Evolutionary conservation across 2,329 filamentous ascomycete species (phyloP), one percentile per base, ranked within the genome.

Genomic region (Macrophomina phaseolina): DNA sequence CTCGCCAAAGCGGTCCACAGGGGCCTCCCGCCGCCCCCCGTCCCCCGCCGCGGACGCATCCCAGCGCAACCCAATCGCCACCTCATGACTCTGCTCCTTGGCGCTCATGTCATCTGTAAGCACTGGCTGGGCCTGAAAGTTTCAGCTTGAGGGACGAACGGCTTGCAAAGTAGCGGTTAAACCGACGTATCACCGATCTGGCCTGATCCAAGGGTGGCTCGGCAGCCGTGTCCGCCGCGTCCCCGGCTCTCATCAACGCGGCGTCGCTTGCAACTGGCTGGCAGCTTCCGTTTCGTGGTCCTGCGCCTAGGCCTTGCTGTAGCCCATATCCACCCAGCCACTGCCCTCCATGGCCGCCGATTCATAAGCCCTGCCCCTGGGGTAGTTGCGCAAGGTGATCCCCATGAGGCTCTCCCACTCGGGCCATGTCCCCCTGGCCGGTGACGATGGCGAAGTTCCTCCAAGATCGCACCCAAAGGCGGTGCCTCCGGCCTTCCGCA

Each of bases 11-110:
- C 16, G 11, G 42, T 14, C 5, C 11, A 9, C 42, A 45, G 4
- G 42, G 11, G 42, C 42, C 38, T 8, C 38, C 14, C 8, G 38
- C 38, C 38, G 38, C 14, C 38, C 42, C 42, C 42, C 42, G 16
- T 5, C 42, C 12, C 42, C 42, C 11, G 42, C 46, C 23, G 46
- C 49, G 49, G 49, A 36, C 49, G 49, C 49, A 18, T n/a, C 11
- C 49, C 16, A 16, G 49, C 28, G 49, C 14, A 53, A 55, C 52
- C 52, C 38, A 55, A 55, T 55, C 52, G 34, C 32, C 52, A 55
- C 40, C 28, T 48, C 56, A 34, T 61, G 56, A 61, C 56, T 48
- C 55, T 46, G 12, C 6, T 8, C 4, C 53, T 46, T 60, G 55
- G 23, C 18, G 5, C 12, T 7, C 28, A 48, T 18, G 30, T 18